Base-by-base conservation (phyloP, 176 grass and related monocot species). In the Rhynchospora breviuscula region DNA sequence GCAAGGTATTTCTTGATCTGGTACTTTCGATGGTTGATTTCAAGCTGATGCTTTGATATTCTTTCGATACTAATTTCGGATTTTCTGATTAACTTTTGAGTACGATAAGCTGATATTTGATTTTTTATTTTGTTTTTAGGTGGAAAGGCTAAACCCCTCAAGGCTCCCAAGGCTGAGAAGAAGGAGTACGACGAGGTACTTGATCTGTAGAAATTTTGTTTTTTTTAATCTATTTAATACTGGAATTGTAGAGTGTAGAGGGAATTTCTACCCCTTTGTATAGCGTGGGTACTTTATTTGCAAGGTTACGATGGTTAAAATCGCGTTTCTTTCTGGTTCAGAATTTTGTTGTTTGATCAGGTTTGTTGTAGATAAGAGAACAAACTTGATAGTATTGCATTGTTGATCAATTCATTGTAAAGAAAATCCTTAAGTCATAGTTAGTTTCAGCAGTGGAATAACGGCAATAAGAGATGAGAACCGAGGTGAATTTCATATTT, bases 131-230 rank as follows among this genome's bases (percentile, higher is more conserved):
- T 62, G 83, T 31, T 82, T 56, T 88, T 82, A 94, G 93, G 93
- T 88, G 93, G 93, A 69, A 92, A 92, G 84, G 83, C 84, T 43
- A 94, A 94, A 88, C 93, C 93, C 17, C 70, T 94, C 10, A 94
- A 94, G 88, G 69, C 80, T 25, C 84, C 93, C 78, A 94, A 94
- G 93, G 17, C 0, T 44, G 88, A 88, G 3, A 90, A 90, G 86
- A 94, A 94, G 86, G 93, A 94, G 1, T 90, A 92, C 80, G 90
- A 94, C 26, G 90, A 94, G 93, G 93, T 94, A 88, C 26, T 76
- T 61, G 26, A 9, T 78, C 22, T 59, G 1, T 31, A 0, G 8
- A 52, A 18, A 71, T 12, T 66, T 14, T 10, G 8, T 49, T 6
- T 76, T 21, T 11, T 54, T 54, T 21, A 54, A 76, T n/a, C 23